Evolutionary conservation across 169 alveolate genomes (phyloP).

Genomic region (Fabrea salina): DNA sequence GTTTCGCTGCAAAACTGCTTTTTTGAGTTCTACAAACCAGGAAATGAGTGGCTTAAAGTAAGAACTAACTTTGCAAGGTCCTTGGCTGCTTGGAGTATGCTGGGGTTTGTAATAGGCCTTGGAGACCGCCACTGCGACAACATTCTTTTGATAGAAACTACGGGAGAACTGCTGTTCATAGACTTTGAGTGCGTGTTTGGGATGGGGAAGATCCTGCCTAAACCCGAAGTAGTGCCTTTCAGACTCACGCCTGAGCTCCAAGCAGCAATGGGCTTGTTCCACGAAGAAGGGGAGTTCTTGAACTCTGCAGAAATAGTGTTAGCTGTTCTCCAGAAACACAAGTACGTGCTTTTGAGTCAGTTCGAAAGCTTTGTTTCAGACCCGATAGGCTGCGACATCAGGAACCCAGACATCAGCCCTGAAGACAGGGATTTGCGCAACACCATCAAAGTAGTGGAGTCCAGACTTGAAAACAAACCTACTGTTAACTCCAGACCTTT

Average conservation of each 20-base stretch:
- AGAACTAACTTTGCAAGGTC: constrained; percentile 64
- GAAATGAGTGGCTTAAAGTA: constrained; percentile 68
- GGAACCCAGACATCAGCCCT: not conserved
- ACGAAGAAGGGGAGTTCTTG: not conserved
- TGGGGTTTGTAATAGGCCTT: constrained; percentile 76
- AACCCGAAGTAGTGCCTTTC: constrained; percentile 84
- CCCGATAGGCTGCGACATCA: not conserved
- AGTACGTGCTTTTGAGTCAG: not conserved
- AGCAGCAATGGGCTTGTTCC: constrained; percentile 62
- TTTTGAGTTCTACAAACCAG: constrained; percentile 51
- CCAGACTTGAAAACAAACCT: not conserved
- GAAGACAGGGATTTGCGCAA: not conserved
- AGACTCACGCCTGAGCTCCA: constrained; percentile 75
- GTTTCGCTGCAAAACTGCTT: constrained; percentile 53
- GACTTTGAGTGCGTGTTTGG: constrained; percentile 80
- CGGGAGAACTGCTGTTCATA: constrained; percentile 73
- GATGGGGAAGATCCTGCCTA: constrained; percentile 66
- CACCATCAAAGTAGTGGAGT: constrained; percentile 4
- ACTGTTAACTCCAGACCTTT: not conserved
- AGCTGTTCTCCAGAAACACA: not conserved
- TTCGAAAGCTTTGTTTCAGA: constrained; percentile 20
- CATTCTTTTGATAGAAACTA: constrained; percentile 54
- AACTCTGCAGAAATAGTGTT: not conserved
- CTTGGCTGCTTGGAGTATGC: constrained; percentile 76
- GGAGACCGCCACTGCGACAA: constrained; percentile 87